A percentile compares a stretch with the other conserved stretches of the same genome.
Evolutionary conservation across 1,284 basidiomycete genomes (phyloP).

Genomic region (Heliocybe sulcata): DNA sequence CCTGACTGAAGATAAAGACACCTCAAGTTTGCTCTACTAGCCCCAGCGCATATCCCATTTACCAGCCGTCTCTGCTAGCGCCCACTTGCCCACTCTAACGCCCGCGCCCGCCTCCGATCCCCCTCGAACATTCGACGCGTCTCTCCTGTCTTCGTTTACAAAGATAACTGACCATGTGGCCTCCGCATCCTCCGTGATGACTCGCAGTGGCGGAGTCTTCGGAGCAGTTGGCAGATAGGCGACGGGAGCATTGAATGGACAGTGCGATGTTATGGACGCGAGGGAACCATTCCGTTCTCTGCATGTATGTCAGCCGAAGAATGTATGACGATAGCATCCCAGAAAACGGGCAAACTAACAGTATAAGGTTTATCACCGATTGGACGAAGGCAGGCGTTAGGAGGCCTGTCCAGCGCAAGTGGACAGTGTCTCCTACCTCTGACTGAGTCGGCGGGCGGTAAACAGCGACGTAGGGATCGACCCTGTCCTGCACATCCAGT

Average conservation of each 20-base stretch:
- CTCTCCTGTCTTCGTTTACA: slow-evolving; percentile 5
- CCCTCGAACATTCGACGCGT: slow-evolving; percentile 5
- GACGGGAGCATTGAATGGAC: slow-evolving; percentile 31
- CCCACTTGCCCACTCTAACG: slow-evolving; percentile 24
- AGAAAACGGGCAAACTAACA: background rate
- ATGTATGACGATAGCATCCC: no score
- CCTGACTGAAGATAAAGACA: no score
- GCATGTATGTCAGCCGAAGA: background rate
- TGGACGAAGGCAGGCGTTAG: slow-evolving; percentile 43
- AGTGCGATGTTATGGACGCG: slow-evolving; percentile 16
- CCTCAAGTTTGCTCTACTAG: slow-evolving; percentile 17
- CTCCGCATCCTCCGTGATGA: slow-evolving; percentile 40
- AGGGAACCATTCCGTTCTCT: background rate
- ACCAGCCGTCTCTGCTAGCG: slow-evolving; percentile 38
- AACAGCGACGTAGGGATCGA: slow-evolving; percentile 37
- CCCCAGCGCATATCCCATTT: slow-evolving; percentile 47
- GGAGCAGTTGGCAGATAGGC: slow-evolving; percentile 32
- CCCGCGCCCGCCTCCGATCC: slow-evolving; percentile 8
- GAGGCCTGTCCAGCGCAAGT: slow-evolving; percentile 53
- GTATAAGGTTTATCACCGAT: slow-evolving; percentile 31
- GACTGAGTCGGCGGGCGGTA: slow-evolving; percentile 38
- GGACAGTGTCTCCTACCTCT: slow-evolving; percentile 34
- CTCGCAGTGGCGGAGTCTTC: slow-evolving; percentile 21
- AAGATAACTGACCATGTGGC: slow-evolving; percentile 41
- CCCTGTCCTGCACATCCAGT: slow-evolving; percentile 29